phyloP scores from a whole-genome alignment of 2,329 filamentous ascomycete species.

The Neobulgaria alba region DNA sequence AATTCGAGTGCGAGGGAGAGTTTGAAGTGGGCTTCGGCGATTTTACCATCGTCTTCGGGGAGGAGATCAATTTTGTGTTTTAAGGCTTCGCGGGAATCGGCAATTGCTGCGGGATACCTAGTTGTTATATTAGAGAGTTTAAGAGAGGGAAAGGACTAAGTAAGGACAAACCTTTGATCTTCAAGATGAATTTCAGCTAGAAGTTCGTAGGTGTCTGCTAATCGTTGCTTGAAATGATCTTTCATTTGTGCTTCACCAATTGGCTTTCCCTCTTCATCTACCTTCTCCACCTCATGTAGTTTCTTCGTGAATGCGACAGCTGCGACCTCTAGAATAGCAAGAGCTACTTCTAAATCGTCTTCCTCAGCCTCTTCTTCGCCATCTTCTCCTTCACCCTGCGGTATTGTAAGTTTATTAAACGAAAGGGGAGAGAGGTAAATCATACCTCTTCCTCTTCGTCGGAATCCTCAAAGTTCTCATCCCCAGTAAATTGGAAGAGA shows the following conservation, averaged over 20 bases:
- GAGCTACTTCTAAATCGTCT: conserved; percentile 70
- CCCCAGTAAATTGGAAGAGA: conserved; percentile 85
- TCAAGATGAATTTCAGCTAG: conserved; percentile 96
- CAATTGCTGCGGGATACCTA: conserved; percentile 76
- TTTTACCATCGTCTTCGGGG: conserved; percentile 69
- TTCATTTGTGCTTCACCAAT: conserved; percentile 31
- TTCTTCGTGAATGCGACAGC: conserved; percentile 55
- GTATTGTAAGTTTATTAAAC: conserved; percentile 33
- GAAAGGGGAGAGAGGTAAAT: conserved; percentile 38
- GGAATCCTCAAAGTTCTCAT: conserved; percentile 84
- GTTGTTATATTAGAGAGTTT: conserved; percentile 9
- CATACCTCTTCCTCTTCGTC: conserved; percentile 56
- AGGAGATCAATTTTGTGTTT: conserved; percentile 72
- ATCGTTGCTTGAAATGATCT: conserved; percentile 67
- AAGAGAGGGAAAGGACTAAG: not conserved
- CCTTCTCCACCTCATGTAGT: conserved; percentile 39
- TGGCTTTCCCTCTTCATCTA: conserved; percentile 39
- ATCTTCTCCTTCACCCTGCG: conserved; percentile 36
- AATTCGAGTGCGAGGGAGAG: conserved; percentile 93
- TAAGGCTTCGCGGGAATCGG: conserved; percentile 71
- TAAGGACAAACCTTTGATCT: conserved; percentile 60
- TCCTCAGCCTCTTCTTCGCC: conserved; percentile 50
- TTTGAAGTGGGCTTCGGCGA: conserved; percentile 95
- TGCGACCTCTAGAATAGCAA: conserved; percentile 76
- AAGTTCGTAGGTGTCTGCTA: conserved; percentile 88